phyloP scores from a whole-genome alignment of 2,329 filamentous ascomycete genomes.

The Ceratocystis ficicola region DNA sequence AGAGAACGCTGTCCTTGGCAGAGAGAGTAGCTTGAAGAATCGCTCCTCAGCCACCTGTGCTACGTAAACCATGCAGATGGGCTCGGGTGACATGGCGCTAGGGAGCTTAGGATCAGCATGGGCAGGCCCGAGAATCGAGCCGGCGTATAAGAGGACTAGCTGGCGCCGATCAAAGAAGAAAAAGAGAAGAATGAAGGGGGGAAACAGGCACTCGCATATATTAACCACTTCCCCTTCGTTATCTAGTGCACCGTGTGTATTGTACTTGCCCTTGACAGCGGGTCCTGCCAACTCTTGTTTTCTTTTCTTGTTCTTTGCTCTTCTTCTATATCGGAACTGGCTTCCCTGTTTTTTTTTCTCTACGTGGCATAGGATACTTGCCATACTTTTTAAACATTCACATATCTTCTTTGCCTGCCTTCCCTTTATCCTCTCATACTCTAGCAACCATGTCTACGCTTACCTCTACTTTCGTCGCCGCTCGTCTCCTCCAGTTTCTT shows the following conservation, averaged over 20 bases:
- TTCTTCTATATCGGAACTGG: constrained; percentile 16
- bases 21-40: constrained; percentile 2
- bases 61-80: not conserved
- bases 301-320: not conserved
- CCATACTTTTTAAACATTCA: not conserved
- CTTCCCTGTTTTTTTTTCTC: constrained; percentile 22
- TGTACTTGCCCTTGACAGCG: not conserved
- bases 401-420: not conserved
- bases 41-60: not conserved
- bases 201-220: too few relatives aligned
- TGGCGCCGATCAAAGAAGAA: not conserved
- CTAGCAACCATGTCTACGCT: constrained; percentile 47
- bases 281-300: not conserved
- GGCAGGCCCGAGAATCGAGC: not conserved
- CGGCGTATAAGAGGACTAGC: not conserved
- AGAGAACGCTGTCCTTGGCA: not conserved
- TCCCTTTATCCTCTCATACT: not conserved
- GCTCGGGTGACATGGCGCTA: constrained; percentile 3
- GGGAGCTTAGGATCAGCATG: not conserved
- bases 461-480: constrained; percentile 64
- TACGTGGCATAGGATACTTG: too few relatives aligned
- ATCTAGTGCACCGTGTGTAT: not conserved
- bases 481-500: constrained; percentile 57
- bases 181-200: not conserved
- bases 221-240: too few relatives aligned